Base-by-base conservation (phyloP, 805 yeast species). In the Saccharomycopsis amapae region DNA sequence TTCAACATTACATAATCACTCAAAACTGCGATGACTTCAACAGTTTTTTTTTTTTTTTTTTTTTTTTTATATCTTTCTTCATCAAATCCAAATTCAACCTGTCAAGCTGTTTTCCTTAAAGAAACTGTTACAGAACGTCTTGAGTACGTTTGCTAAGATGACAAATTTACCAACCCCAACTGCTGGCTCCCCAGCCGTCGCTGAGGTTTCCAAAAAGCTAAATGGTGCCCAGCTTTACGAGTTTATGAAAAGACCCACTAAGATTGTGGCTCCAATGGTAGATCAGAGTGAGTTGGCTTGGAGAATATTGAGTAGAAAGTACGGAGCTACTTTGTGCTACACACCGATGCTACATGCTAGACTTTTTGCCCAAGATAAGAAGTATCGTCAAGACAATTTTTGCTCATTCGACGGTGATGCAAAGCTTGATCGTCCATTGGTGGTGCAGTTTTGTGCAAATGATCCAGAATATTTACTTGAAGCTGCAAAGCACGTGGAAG, bases 271-370 rank as follows among this genome's bases (percentile, higher is more conserved):
- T 2, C 99, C 99, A 1, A 90, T 93, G 97, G 99, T 93, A 17
- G 99, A 93, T 62, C 97, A 88, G 55, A 80, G 90, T 3, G 99
- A 93, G 59, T 71, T 93, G 17, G 97, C 95, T 1, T 93, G 97
- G 97, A 72, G 99, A 53, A 73, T 85, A 15, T 67, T 93, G 13
- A 84, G 95, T 2, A 72, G 97, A 46, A 70, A 73, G 49, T 82
- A 89, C 57, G 99, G 99, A 2, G 97, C 98, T 0, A 86, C 88
- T 2, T 67, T 93, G 28, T 86, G 96, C 58, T 93, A 90, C 58
- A 85, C 97, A 0, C 99, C 99, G 2, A 93, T 93, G 99, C 76
- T 84, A 54, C 97, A 93, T 63, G 95, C 98, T 3, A 72, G 88
- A 40, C 65, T 89, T 32, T 93, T 93, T 65, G 94, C 94, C 22